These are phyloP conservation scores for Diplotaxis tenuifolia DNA, from an alignment of 345 rosid genomes.

Conservation along the genomic window DNA sequence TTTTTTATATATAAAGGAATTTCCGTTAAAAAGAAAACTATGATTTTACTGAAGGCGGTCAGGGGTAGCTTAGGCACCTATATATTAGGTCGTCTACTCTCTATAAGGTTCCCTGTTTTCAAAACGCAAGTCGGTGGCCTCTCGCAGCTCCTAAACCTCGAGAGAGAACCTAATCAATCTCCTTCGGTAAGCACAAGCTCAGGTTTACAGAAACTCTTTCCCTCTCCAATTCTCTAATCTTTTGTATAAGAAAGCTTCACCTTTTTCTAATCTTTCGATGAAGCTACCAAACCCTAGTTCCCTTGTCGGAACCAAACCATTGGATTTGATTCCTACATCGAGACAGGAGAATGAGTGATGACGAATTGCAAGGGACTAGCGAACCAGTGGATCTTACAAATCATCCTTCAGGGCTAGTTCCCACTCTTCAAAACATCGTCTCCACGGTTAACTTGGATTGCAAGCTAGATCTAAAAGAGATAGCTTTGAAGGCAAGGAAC, in stretches of 20 bases:
- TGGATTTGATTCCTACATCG: neutral
- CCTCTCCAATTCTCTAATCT: neutral
- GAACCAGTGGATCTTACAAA: slow-evolving; percentile 76
- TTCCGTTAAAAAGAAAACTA: neutral
- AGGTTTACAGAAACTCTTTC: neutral
- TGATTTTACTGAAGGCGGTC: neutral
- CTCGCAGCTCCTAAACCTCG: neutral
- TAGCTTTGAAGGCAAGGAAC: slow-evolving; percentile 2
- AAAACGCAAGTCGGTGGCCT: neutral
- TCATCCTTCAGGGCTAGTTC: slow-evolving; percentile 75
- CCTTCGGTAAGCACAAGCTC: slow-evolving; percentile 16
- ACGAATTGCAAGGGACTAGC: slow-evolving; percentile 72
- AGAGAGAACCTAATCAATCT: neutral
- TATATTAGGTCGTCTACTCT: neutral
- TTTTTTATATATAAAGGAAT: neutral
- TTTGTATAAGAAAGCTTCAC: neutral
- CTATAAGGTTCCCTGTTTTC: neutral
- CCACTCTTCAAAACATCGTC: slow-evolving; percentile 6
- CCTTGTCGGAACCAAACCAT: neutral
- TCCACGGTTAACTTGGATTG: neutral
- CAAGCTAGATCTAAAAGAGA: neutral
- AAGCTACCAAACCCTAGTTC: neutral
- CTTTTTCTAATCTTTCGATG: neutral
- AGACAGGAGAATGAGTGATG: slow-evolving; percentile 61
- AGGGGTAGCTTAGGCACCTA: neutral